These are phyloP conservation scores for Krasilnikovozyma curviuscula DNA, from an alignment of 768 basidiomycete species.

Conservation along the genomic window DNA sequence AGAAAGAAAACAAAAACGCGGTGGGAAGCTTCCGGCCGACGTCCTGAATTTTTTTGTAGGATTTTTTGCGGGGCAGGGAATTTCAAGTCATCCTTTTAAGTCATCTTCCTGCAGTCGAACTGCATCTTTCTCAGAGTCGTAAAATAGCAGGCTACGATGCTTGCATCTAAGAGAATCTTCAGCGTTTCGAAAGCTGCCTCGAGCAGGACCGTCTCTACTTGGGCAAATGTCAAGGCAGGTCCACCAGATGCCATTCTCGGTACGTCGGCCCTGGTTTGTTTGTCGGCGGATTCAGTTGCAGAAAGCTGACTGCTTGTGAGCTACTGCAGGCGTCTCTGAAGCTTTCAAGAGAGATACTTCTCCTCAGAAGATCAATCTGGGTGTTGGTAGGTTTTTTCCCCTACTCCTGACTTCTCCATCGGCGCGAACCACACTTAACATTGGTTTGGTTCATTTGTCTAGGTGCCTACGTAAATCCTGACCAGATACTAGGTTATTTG, in stretches of 20 bases:
- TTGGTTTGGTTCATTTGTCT: background rate
- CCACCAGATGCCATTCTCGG: constrained; percentile 88
- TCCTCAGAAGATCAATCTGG: constrained; percentile 86
- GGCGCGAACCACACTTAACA: background rate
- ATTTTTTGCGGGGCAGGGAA: no score
- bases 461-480: constrained; percentile 9
- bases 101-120: no score
- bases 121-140: no score
- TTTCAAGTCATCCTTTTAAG: no score
- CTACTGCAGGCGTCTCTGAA: constrained; percentile 42
- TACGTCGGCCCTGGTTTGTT: constrained; percentile 23
- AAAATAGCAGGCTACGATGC: no score
- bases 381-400: constrained; percentile 66
- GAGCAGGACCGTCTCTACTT: constrained; percentile 39
- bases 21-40: no score
- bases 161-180: no score
- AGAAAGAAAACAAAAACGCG: no score
- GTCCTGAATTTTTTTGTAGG: no score
- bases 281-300: background rate
- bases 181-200: no score
- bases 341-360: constrained; percentile 92
- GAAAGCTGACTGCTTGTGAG: constrained; percentile 7
- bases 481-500: background rate
- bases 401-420: background rate
- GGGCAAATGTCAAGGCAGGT: constrained; percentile 65